Evolutionary conservation across 2,329 filamentous ascomycete species (phyloP).

Genomic region (Talaromyces sp.): DNA sequence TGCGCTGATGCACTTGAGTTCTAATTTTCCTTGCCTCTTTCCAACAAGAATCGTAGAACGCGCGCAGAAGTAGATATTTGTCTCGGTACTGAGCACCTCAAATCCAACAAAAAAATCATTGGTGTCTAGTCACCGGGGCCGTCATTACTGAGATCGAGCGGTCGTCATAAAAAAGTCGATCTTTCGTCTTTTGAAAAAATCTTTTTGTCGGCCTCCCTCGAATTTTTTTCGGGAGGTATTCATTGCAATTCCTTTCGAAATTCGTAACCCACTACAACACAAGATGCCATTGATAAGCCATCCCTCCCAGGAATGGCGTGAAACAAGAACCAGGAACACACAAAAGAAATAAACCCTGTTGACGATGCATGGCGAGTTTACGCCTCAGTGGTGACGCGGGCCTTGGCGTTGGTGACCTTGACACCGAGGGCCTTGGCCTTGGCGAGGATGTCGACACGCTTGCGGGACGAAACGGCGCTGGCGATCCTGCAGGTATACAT

Average conservation of each 20-base stretch:
- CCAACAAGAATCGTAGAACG: not conserved
- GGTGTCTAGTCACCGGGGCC: not conserved
- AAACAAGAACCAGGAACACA: constrained; percentile 11
- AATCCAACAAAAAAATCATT: not conserved
- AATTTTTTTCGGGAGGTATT: not conserved
- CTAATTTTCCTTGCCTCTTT: not conserved
- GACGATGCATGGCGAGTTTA: constrained; percentile 33
- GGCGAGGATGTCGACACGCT: constrained; percentile 96
- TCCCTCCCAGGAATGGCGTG: constrained; percentile 2
- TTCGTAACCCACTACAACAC: constrained; percentile 1
- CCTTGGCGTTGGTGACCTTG: constrained; percentile 99
- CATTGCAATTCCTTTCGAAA: not conserved
- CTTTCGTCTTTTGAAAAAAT: not conserved
- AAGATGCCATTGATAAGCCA: not conserved
- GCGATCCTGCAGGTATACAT: constrained; percentile 64
- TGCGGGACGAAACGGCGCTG: constrained; percentile 95
- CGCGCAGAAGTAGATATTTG: not conserved
- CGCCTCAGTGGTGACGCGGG: constrained; percentile 93
- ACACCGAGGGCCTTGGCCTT: constrained; percentile 97
- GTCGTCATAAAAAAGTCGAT: not conserved
- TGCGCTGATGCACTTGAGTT: not conserved
- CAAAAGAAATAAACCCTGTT: constrained; percentile 9
- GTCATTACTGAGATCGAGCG: not conserved
- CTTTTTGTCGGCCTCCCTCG: not conserved
- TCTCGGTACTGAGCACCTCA: not conserved